phyloP scores from a whole-genome alignment of 495 filamentous ascomycete genomes.

The Amniculicola lignicola region DNA sequence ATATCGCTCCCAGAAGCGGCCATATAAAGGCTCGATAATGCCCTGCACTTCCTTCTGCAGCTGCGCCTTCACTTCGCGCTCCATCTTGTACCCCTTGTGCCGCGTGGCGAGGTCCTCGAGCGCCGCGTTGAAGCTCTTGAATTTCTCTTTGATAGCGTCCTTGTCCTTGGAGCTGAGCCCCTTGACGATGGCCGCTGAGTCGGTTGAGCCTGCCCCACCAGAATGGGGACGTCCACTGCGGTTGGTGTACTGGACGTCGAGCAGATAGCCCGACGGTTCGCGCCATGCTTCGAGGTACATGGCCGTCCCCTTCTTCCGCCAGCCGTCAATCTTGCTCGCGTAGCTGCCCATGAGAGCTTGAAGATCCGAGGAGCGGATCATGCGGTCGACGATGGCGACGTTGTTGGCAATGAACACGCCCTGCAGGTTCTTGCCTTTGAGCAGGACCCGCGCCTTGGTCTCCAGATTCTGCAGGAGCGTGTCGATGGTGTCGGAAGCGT shows the following conservation, averaged over 20 bases:
- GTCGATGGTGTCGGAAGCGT: constrained; percentile 81
- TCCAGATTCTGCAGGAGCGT: constrained; percentile 75
- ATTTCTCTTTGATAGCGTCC: constrained; percentile 94
- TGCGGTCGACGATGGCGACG: constrained; percentile 77
- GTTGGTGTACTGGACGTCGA: constrained; percentile 90
- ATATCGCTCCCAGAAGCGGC: constrained; percentile 94
- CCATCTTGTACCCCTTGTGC: constrained; percentile 77
- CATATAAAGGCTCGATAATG: constrained; percentile 91
- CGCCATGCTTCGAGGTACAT: constrained; percentile 87
- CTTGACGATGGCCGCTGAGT: constrained; percentile 79
- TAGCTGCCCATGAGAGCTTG: constrained; percentile 62
- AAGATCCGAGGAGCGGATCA: constrained; percentile 79
- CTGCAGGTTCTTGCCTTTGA: constrained; percentile 72
- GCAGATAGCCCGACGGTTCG: constrained; percentile 76
- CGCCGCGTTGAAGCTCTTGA: constrained; percentile 80
- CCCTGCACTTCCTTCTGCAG: constrained; percentile 78
- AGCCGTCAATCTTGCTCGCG: constrained; percentile 63
- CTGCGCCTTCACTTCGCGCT: constrained; percentile 77
- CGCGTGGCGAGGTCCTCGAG: constrained; percentile 83
- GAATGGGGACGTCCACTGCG: constrained; percentile 64
- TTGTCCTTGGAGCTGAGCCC: constrained; percentile 81
- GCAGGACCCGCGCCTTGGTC: constrained; percentile 63
- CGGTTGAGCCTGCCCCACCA: constrained; percentile 58
- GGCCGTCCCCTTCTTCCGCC: constrained; percentile 79
- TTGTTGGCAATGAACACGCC: constrained; percentile 93